phyloP scores from a whole-genome alignment of 2,329 filamentous ascomycete genomes.

The Pseudogymnoascus sp. region DNA sequence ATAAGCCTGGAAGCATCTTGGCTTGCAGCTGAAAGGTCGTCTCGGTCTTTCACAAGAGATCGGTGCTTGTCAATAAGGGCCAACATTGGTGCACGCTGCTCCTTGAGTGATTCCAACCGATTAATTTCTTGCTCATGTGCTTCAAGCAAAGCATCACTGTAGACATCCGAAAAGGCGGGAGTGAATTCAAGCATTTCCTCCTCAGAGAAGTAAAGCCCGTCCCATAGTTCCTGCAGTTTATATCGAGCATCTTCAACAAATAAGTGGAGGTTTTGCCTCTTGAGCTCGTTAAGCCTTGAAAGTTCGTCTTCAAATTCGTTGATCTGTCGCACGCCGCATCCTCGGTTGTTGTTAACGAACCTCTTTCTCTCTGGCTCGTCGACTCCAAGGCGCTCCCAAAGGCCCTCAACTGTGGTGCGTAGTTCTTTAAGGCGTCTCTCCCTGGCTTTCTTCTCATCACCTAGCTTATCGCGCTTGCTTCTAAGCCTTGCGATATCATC shows the following conservation, averaged over 20 bases:
- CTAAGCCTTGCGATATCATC: constrained; percentile 72
- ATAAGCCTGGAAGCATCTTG: constrained; percentile 93
- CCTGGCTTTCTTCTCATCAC: constrained; percentile 80
- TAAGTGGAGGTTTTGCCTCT: constrained; percentile 87
- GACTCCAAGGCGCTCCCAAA: constrained; percentile 84
- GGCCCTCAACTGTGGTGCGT: constrained; percentile 65
- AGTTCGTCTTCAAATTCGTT: constrained; percentile 96
- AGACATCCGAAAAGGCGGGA: constrained; percentile 93
- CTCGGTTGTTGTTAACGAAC: constrained; percentile 81
- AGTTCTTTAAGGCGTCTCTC: constrained; percentile 72
- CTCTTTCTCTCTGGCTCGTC: constrained; percentile 75
- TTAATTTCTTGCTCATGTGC: constrained; percentile 89
- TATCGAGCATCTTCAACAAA: constrained; percentile 93
- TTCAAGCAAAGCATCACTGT: constrained; percentile 89
- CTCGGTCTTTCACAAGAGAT: constrained; percentile 73
- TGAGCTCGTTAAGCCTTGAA: constrained; percentile 77
- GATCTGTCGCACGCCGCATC: constrained; percentile 83
- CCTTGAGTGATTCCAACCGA: constrained; percentile 71
- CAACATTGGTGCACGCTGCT: constrained; percentile 80
- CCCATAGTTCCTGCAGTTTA: constrained; percentile 92
- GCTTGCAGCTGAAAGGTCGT: constrained; percentile 82
- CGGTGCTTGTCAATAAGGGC: constrained; percentile 78
- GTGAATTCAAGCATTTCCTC: constrained; percentile 99
- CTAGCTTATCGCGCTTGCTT: constrained; percentile 69
- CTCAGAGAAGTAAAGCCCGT: constrained; percentile 86